phyloP scores from a whole-genome alignment of 768 basidiomycete genomes.

The Asterophora lycoperdoides region DNA sequence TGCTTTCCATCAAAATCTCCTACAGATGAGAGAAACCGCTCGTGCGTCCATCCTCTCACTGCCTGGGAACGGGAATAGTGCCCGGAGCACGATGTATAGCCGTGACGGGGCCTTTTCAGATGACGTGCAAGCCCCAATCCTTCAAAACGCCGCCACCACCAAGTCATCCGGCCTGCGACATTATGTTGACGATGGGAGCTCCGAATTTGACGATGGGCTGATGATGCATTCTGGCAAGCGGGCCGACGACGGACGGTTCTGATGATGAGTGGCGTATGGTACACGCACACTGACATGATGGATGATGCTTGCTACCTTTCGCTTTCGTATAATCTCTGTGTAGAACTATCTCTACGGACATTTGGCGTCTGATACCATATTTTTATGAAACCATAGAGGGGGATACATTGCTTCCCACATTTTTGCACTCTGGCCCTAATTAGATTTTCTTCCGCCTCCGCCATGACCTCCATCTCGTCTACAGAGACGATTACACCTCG shows the following conservation, averaged over 20 bases:
- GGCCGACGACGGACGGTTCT: constrained; percentile 35
- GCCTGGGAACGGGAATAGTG: constrained; percentile 41
- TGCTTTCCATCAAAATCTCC: constrained; percentile 74
- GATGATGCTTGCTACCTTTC: background rate
- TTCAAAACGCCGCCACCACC: constrained; percentile 44
- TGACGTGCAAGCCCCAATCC: constrained; percentile 52
- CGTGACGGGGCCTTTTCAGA: constrained; percentile 45
- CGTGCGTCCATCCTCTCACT: constrained; percentile 61
- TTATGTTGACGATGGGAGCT: constrained; percentile 45
- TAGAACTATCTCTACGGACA: constrained; percentile 13
- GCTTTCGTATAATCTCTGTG: constrained; percentile 9
- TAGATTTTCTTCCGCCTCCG: background rate
- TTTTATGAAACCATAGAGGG: background rate
- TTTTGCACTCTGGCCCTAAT: background rate
- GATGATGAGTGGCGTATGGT: constrained; percentile 5
- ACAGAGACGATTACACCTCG: constrained; percentile 14
- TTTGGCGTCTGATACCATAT: constrained; percentile 5
- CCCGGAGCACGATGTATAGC: constrained; percentile 47
- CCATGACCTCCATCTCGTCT: constrained; percentile 21
- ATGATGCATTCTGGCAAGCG: constrained; percentile 36
- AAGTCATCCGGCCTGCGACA: constrained; percentile 53
- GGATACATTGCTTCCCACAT: constrained; percentile 1
- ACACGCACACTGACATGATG: background rate
- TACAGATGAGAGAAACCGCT: constrained; percentile 75
- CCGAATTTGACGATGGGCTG: constrained; percentile 47